Conservation (phyloP, 2,329 filamentous ascomycete species). For the Aciculosporium take region DNA sequence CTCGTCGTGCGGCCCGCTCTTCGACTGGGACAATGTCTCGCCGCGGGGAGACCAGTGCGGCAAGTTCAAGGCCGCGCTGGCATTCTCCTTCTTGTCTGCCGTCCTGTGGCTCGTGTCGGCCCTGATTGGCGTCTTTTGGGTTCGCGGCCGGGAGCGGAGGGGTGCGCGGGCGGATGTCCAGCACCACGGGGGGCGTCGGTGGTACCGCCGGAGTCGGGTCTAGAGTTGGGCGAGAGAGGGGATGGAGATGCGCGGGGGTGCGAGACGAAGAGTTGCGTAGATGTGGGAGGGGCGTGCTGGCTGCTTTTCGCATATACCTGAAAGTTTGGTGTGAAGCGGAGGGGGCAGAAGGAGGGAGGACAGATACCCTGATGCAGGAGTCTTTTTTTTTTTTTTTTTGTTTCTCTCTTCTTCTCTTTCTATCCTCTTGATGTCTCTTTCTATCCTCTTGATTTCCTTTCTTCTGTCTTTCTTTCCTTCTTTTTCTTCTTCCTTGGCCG, state of each 20-base stretch:
- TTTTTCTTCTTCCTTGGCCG: too few species aligned
- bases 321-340: too few species aligned
- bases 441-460: too few species aligned
- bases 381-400: too few species aligned
- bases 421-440: too few species aligned
- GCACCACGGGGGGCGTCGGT: conserved; percentile 22
- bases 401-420: too few species aligned
- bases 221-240: conserved; percentile 15
- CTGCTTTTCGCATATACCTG: too few species aligned
- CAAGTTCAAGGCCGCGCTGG: conserved; percentile 56
- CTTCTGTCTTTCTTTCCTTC: too few species aligned
- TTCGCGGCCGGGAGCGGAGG: conserved; percentile 25
- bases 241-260: neutral
- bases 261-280: too few species aligned
- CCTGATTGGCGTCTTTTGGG: conserved; percentile 42
- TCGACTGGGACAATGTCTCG: conserved; percentile 43
- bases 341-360: too few species aligned
- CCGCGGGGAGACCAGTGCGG: conserved; percentile 40
- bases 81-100: conserved; percentile 58
- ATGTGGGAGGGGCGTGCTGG: neutral
- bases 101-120: conserved; percentile 55
- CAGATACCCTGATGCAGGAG: too few species aligned
- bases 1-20: conserved; percentile 39
- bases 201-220: conserved; percentile 29
- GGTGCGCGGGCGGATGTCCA: conserved; percentile 17